Base-by-base conservation (phyloP, 2,329 filamentous ascomycete genomes). In the Arthrobotrys megalospora region DNA sequence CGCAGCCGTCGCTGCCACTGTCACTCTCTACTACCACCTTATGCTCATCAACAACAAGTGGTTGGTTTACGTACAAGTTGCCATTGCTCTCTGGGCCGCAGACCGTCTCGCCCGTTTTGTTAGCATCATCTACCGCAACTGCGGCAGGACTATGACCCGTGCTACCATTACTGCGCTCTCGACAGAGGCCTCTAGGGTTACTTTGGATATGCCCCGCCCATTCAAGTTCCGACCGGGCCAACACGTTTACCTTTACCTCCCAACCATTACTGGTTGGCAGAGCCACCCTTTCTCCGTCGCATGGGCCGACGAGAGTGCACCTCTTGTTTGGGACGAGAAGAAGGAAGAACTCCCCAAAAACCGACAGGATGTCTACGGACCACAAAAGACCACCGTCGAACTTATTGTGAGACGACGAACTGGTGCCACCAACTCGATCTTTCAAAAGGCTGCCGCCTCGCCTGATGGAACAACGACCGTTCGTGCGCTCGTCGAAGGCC, bases 221-320 rank as follows among this genome's bases (percentile, higher is more conserved):
- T 94, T 92, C 91, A 88, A 85, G 47, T 93, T 93, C 86, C 87
- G 87, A 76, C 90, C 92, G 0, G 92, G 92, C 41, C 91, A 94
- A 84, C 92, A 95, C 83, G 90, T 92, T 41, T 95, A 94, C 83
- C 85, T 95, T 19, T 94, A 94, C 85, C 88, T 95, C 85, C 92
- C 92, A 6, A 86, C 87, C 4, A 86, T 94, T 82, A 91, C 91
- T 80, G 62, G 68, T 47, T 91, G 89, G 88, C 91, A 92, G 81
- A 93, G 91, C 55, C 92, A 95, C 82, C 92, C 92, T 0, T 94
- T 94, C 85, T 93, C 91, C 1, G 87, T 94, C 50, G 91, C 91
- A 41, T 95, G 92, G 92, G 91, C 89, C 80, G 90, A 93, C 76
- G 91, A 93, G 79, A 69, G 87, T 86, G 48, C 87, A 88, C 62